Evolutionary conservation across 768 basidiomycete genomes (phyloP).

Genomic region (Collybiopsis luxurians): DNA sequence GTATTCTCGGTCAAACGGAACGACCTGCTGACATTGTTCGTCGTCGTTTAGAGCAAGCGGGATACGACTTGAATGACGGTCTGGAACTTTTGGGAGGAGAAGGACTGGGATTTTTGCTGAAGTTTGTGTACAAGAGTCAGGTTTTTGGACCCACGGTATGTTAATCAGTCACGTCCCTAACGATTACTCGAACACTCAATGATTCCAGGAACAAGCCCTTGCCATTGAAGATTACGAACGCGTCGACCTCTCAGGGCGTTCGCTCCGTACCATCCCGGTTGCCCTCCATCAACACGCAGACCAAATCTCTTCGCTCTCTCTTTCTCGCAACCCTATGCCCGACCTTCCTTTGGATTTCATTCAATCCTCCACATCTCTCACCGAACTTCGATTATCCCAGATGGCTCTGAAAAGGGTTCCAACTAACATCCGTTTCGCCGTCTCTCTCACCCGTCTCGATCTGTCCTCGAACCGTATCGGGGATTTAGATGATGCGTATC

Average conservation of each 20-base stretch:
- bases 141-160: constrained; percentile 61
- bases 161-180: constrained; percentile 9
- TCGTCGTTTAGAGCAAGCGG: constrained; percentile 82
- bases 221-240: constrained; percentile 68
- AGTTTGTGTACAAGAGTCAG: constrained; percentile 86
- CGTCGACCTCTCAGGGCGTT: constrained; percentile 78
- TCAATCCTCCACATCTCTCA: constrained; percentile 78
- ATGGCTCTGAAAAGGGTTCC: constrained; percentile 97
- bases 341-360: constrained; percentile 97
- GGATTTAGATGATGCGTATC: constrained; percentile 81
- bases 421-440: constrained; percentile 71
- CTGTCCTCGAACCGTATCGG: constrained; percentile 89
- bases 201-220: constrained; percentile 67
- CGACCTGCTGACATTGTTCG: constrained; percentile 82
- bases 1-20: constrained; percentile 78
- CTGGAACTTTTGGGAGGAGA: constrained; percentile 74
- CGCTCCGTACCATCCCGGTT: constrained; percentile 87
- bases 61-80: constrained; percentile 80
- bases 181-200: neutral
- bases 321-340: constrained; percentile 93
- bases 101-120: constrained; percentile 80
- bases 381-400: constrained; percentile 81
- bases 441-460: constrained; percentile 76
- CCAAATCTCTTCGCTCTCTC: constrained; percentile 77
- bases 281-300: constrained; percentile 81